phyloP scores from a whole-genome alignment of 2,329 filamentous ascomycete species.

The Cladorrhinum sp. region DNA sequence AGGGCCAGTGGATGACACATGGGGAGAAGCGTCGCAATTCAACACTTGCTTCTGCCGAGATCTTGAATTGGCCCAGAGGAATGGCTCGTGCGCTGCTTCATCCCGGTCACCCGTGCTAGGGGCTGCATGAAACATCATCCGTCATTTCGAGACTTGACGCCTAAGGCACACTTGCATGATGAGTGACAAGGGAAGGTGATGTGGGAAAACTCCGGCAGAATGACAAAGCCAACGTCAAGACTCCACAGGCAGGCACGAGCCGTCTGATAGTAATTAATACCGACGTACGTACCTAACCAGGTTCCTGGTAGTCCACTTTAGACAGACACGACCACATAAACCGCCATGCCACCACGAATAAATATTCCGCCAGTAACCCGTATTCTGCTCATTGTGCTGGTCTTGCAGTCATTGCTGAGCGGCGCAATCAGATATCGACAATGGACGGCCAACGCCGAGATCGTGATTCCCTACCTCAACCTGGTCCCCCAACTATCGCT shows the following conservation, averaged over 20 bases:
- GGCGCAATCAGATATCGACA: conserved; percentile 71
- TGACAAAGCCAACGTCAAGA: conserved; percentile 6
- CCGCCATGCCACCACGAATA: conserved; percentile 73
- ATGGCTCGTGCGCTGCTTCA: conserved; percentile 11
- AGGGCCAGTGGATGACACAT: background rate
- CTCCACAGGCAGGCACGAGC: background rate
- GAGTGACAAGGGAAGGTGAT: background rate
- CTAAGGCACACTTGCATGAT: conserved; percentile 9
- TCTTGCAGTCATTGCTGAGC: conserved; percentile 79
- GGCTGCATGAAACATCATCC: conserved; percentile 8
- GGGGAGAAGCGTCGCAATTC: background rate
- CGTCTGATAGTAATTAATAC: conserved; percentile 3
- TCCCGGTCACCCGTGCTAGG: conserved; percentile 6
- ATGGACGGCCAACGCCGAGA: conserved; percentile 60
- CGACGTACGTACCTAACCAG: background rate
- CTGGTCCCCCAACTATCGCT: conserved; percentile 80
- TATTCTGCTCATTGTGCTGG: conserved; percentile 69
- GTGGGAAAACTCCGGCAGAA: conserved; percentile 7
- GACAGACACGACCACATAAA: conserved; percentile 16
- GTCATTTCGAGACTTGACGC: conserved; percentile 4
- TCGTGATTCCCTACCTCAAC: conserved; percentile 81
- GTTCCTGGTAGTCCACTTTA: background rate
- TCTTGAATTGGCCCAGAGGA: background rate
- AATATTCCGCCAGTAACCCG: conserved; percentile 92
- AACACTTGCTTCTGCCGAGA: background rate